Evolutionary conservation across 1,284 basidiomycete species (phyloP).

Genomic region (Sporisorium exsertum): DNA sequence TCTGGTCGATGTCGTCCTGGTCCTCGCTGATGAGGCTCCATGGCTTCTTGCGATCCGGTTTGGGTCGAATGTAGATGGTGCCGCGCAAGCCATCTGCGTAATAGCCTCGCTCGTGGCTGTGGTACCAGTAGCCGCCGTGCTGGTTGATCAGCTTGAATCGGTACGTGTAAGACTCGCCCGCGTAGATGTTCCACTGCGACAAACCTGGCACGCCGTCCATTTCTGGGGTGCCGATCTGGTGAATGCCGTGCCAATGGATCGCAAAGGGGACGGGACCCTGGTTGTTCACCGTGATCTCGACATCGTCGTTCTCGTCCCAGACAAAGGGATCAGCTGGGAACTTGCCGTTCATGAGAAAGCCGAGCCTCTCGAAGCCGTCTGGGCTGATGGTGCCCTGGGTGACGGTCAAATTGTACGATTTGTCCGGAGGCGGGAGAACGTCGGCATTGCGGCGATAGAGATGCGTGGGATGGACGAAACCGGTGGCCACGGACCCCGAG

Average conservation of each 20-base stretch:
- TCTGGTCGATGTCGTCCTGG: conserved; percentile 38
- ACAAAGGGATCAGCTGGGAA: conserved; percentile 46
- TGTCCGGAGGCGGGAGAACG: conserved; percentile 41
- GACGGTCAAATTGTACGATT: conserved; percentile 38
- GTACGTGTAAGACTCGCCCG: conserved; percentile 44
- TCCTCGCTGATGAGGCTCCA: conserved; percentile 41
- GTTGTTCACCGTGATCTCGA: conserved; percentile 50
- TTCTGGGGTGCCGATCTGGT: conserved; percentile 53
- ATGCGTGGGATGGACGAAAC: conserved; percentile 41
- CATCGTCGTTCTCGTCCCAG: conserved; percentile 56
- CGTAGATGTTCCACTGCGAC: conserved; percentile 55
- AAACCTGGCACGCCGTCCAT: conserved; percentile 59
- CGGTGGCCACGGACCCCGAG: conserved; percentile 26
- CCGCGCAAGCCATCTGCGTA: conserved; percentile 50
- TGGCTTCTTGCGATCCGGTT: conserved; percentile 33
- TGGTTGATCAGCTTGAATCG: conserved; percentile 52
- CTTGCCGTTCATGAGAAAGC: conserved; percentile 53
- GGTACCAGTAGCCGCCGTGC: conserved; percentile 54
- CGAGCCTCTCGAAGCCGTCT: conserved; percentile 42
- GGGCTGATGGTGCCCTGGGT: conserved; percentile 44
- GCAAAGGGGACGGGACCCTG: conserved; percentile 46
- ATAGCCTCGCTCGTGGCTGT: conserved; percentile 53
- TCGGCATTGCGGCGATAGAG: conserved; percentile 40
- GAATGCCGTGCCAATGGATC: conserved; percentile 55
- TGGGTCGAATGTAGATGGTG: conserved; percentile 51